These are phyloP conservation scores for Aspergillus avenaceus DNA, from an alignment of 495 filamentous ascomycete genomes.

Conservation along the genomic window DNA sequence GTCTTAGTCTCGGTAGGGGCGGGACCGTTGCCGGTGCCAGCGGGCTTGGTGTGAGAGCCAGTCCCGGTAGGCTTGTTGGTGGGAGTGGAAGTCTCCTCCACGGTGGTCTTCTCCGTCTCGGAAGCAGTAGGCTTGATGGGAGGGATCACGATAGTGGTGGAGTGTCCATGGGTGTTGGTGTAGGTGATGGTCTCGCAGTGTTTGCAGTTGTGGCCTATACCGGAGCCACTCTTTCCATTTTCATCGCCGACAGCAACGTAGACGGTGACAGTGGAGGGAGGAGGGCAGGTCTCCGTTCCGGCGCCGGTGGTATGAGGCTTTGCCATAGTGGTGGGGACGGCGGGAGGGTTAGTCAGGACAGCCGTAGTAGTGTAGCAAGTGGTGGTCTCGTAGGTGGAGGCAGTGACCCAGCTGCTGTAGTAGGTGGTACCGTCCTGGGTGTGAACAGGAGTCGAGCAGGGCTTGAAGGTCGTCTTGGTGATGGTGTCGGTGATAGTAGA, in stretches of 20 bases:
- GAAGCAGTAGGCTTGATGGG: background rate
- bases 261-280: constrained; percentile 1
- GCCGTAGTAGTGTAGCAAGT: constrained; percentile 5
- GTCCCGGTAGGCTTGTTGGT: background rate
- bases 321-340: background rate
- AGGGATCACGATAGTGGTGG: constrained; percentile 3
- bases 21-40: background rate
- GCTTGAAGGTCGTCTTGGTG: constrained; percentile 5
- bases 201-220: background rate
- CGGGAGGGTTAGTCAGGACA: background rate
- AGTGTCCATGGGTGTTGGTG: constrained; percentile 4
- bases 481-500: constrained; percentile 4
- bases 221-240: too few relatives aligned
- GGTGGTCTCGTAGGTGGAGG: constrained; percentile 1
- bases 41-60: background rate
- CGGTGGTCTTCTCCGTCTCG: background rate
- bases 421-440: constrained; percentile 4
- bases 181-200: constrained; percentile 7
- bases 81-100: background rate
- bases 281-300: background rate
- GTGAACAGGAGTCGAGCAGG: constrained; percentile 4
- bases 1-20: background rate
- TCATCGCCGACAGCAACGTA: background rate
- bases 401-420: constrained; percentile 4
- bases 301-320: background rate